Percentiles rank a stretch among this genome's conserved stretches.
These are phyloP conservation scores for Penicillium soppii DNA, from an alignment of 495 filamentous ascomycete species.

Conservation along the genomic window DNA sequence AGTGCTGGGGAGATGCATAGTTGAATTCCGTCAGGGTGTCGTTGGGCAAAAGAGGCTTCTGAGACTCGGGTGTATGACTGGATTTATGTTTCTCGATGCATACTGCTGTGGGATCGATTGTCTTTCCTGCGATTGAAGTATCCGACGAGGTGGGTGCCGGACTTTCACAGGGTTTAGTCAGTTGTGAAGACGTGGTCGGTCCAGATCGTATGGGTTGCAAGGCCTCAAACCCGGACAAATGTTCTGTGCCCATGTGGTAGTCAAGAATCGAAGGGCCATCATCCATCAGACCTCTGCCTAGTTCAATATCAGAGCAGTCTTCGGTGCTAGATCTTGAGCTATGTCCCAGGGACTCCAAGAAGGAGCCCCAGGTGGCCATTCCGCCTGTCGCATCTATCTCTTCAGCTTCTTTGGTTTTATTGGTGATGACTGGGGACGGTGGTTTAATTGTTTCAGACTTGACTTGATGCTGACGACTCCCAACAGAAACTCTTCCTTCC, in stretches of 20 bases:
- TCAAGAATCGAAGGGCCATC: slow-evolving; percentile 2
- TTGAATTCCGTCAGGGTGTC: neutral
- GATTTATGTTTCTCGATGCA: neutral
- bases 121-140: neutral
- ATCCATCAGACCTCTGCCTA: neutral
- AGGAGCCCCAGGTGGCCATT: neutral
- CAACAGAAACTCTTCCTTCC: neutral
- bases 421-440: neutral
- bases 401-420: neutral
- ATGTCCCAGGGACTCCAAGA: neutral
- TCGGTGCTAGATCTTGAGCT: neutral
- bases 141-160: slow-evolving; percentile 1
- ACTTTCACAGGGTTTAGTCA: neutral
- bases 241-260: slow-evolving; percentile 9
- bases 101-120: neutral
- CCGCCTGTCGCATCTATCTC: neutral
- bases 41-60: slow-evolving; percentile 19
- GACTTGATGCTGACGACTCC: neutral
- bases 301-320: neutral
- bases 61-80: slow-evolving; percentile 19
- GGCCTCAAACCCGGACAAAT: slow-evolving; percentile 3
- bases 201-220: neutral
- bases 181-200: neutral
- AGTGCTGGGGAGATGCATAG: neutral
- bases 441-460: neutral